Evolutionary conservation across 768 basidiomycete species (phyloP).

Genomic region (Brasilioporus rufonigricans): DNA sequence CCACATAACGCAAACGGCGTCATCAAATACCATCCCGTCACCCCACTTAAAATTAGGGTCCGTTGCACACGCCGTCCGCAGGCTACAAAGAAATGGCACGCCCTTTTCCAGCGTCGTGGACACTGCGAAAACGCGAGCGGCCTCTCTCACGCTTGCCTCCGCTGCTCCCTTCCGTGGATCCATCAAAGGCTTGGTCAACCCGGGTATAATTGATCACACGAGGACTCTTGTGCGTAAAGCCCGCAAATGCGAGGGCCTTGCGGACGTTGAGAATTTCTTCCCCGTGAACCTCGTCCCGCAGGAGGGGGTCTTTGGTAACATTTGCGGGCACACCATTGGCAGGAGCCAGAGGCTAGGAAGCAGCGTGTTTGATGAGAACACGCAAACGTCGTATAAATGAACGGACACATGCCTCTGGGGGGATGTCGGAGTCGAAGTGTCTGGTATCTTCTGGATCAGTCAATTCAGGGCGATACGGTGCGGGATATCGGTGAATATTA

Average conservation of each 20-base stretch:
- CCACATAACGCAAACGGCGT: slow-evolving; percentile 32
- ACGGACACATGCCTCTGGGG: slow-evolving; percentile 66
- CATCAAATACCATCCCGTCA: slow-evolving; percentile 26
- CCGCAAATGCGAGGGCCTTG: slow-evolving; percentile 88
- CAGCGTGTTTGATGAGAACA: slow-evolving; percentile 31
- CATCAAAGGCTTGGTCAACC: slow-evolving; percentile 71
- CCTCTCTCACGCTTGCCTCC: slow-evolving; percentile 56
- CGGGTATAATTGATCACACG: slow-evolving; percentile 73
- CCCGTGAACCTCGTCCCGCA: slow-evolving; percentile 83
- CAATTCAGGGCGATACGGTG: slow-evolving; percentile 90
- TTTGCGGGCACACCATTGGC: slow-evolving; percentile 83
- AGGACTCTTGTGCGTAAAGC: slow-evolving; percentile 89
- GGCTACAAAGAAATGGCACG: slow-evolving; percentile 82
- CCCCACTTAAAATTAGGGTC: slow-evolving; percentile 23
- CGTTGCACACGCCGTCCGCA: slow-evolving; percentile 26
- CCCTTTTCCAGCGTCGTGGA: slow-evolving; percentile 63
- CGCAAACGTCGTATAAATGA: slow-evolving; percentile 24
- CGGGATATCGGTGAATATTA: slow-evolving; percentile 77
- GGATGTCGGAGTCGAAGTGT: slow-evolving; percentile 95
- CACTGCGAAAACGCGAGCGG: slow-evolving; percentile 60
- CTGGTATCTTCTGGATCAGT: slow-evolving; percentile 80
- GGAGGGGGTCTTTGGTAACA: slow-evolving; percentile 84
- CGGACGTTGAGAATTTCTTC: slow-evolving; percentile 84
- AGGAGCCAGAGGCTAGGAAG: slow-evolving; percentile 76
- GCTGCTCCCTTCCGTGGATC: slow-evolving; percentile 48